Evolutionary conservation across 306 rosid genomes (phyloP).

Genomic region (Purshia tridentata): DNA sequence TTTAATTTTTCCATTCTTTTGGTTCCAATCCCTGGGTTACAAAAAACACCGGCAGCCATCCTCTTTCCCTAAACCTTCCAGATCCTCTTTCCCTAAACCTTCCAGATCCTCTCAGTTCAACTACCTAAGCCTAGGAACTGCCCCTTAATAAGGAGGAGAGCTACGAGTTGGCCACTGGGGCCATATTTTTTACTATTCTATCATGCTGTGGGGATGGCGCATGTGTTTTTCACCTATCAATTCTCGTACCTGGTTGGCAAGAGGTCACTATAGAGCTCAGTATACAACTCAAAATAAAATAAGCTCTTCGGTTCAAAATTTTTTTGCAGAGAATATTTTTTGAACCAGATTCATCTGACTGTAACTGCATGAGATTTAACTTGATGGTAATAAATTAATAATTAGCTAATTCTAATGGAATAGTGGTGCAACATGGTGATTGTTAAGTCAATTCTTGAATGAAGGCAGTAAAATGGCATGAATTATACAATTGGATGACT

Average conservation of each 20-base stretch:
- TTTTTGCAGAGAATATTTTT: background rate
- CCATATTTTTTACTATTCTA: background rate
- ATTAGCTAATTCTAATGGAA: background rate
- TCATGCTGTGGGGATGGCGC: background rate
- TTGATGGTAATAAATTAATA: background rate
- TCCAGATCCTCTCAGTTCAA: background rate
- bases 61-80: background rate
- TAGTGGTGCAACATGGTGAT: background rate
- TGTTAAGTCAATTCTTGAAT: background rate
- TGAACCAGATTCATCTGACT: slow-evolving; percentile 4
- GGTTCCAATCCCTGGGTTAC: background rate
- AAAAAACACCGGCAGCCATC: background rate
- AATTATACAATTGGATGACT: background rate
- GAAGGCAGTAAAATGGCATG: background rate
- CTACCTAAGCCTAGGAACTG: background rate
- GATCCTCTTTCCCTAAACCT: background rate
- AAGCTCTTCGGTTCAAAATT: background rate
- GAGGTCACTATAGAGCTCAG: slow-evolving; percentile 8
- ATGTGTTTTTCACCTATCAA: background rate
- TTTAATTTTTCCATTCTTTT: background rate
- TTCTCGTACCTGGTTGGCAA: background rate
- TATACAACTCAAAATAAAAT: background rate
- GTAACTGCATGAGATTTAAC: background rate
- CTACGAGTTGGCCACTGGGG: background rate
- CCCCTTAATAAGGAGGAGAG: background rate